Base-by-base conservation (phyloP, 2,329 filamentous ascomycete genomes). In the Colletotrichum orbiculare region DNA sequence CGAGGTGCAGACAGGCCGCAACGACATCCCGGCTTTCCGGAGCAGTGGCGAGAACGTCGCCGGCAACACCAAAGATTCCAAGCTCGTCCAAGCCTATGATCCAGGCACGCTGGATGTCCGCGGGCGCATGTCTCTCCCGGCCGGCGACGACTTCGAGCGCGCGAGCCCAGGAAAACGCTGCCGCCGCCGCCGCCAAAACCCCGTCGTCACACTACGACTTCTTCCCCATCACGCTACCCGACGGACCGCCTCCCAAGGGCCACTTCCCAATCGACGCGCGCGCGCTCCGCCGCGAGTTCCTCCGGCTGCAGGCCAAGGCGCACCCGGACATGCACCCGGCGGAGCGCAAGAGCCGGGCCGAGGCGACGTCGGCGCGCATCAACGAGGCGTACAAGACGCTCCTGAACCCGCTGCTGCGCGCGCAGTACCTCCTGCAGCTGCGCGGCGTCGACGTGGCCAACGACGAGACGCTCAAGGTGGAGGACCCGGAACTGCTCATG, bases 351-450 rank as follows among this genome's bases (percentile, higher is more conserved):
- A 71, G 79, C 71, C 73, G 85, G 52, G 93, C 94, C 17, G 92
- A 96, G 76, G 91, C 89, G 0, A 82, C 89, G n/a, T 96, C 91
- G 9, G 87, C 93, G 8, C 85, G 87, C 34, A 94, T 98, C 76
- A 98, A 98, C 82, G 90, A 94, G 69, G 96, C 96, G 1, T 98
- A 96, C 84, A 90, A 88, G 73, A 97, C 94, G 3, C 86, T 99
- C 1, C 82, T 87, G 54, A 87, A 90, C 70, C 94, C 96, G 13
- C 82, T 99, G 11, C 78, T 87, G 52, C 88, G 96, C 33, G 94
- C 95, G n/a, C 93, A 97, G 76, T 97, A 98, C 75, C 81, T 98
- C 6, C 85, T 98, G 4, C 80, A 90, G 65, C 85, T 89, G 57
- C 85, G 89, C 45, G 93, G 90, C 0, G 85, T 94, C 17, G 92